Conservation (phyloP, 2,329 filamentous ascomycete species). For the Diaporthe nobilis region DNA sequence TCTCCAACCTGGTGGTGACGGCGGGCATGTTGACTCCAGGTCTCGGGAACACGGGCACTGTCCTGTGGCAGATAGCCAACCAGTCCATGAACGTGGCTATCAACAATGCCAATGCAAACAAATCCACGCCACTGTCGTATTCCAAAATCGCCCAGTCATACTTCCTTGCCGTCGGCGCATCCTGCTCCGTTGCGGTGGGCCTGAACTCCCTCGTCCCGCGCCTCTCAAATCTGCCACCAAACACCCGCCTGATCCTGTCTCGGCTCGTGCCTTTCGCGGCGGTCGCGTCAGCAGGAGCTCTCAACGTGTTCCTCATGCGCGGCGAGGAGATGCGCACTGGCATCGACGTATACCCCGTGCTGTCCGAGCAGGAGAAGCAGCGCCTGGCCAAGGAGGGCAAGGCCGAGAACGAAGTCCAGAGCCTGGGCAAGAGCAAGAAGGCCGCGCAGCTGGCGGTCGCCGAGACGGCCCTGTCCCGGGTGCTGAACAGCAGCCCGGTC, state of each 20-base stretch:
- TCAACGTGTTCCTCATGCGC: slow-evolving; percentile 98
- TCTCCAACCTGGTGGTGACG: slow-evolving; percentile 95
- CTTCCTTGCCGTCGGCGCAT: slow-evolving; percentile 90
- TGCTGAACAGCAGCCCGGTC: slow-evolving; percentile 94
- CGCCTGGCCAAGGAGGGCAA: slow-evolving; percentile 69
- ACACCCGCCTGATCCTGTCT: slow-evolving; percentile 81
- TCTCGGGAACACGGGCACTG: slow-evolving; percentile 84
- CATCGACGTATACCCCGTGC: slow-evolving; percentile 91
- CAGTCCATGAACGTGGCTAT: slow-evolving; percentile 98
- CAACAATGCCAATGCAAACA: slow-evolving; percentile 98
- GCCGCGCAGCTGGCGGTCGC: slow-evolving; percentile 91
- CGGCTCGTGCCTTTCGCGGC: slow-evolving; percentile 97
- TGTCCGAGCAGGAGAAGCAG: slow-evolving; percentile 77
- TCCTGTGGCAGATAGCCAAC: slow-evolving; percentile 96
- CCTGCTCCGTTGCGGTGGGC: slow-evolving; percentile 92
- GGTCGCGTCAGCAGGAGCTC: slow-evolving; percentile 88
- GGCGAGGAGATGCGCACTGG: slow-evolving; percentile 93
- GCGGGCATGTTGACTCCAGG: slow-evolving; percentile 97
- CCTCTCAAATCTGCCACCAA: slow-evolving; percentile 81
- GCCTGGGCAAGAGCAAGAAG: slow-evolving; percentile 87
- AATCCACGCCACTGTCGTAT: slow-evolving; percentile 88
- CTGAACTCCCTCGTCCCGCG: slow-evolving; percentile 92
- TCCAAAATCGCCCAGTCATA: slow-evolving; percentile 90
- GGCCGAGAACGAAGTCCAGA: slow-evolving; percentile 75
- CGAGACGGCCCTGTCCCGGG: slow-evolving; percentile 91